Evolutionary conservation across 306 rosid species (phyloP).

Genomic region (Malus sylvestris): DNA sequence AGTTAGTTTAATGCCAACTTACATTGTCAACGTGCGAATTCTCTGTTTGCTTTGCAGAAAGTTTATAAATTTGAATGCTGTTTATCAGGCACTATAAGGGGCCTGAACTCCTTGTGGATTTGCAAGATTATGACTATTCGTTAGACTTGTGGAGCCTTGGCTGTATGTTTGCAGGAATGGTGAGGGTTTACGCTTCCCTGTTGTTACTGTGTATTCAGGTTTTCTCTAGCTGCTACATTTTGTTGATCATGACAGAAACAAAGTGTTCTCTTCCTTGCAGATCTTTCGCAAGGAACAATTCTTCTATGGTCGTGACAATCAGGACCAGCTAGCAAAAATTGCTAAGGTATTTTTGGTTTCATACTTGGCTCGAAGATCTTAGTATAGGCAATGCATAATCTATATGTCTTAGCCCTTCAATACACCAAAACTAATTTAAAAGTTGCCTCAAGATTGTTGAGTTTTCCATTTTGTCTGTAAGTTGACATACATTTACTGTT

Average conservation of each 20-base stretch:
- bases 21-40: neutral
- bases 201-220: neutral
- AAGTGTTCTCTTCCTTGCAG: conserved; percentile 12
- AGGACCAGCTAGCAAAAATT: conserved; percentile 41
- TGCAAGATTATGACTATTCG: conserved; percentile 43
- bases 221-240: neutral
- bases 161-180: conserved; percentile 36
- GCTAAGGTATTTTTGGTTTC: conserved; percentile 25
- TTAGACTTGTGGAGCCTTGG: conserved; percentile 36
- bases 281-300: conserved; percentile 41
- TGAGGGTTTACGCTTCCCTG: neutral
- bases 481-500: neutral
- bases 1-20: neutral
- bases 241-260: neutral
- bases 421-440: neutral
- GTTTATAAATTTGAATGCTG: neutral
- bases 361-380: neutral
- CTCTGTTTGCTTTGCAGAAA: neutral
- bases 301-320: conserved; percentile 32
- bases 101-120: conserved; percentile 45
- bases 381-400: neutral
- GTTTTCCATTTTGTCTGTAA: neutral
- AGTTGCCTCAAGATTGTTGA: neutral
- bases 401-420: neutral
- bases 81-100: conserved; percentile 36